Evolutionary conservation across 495 filamentous ascomycete genomes (phyloP).

Genomic region (Daldinia caldariorum): DNA sequence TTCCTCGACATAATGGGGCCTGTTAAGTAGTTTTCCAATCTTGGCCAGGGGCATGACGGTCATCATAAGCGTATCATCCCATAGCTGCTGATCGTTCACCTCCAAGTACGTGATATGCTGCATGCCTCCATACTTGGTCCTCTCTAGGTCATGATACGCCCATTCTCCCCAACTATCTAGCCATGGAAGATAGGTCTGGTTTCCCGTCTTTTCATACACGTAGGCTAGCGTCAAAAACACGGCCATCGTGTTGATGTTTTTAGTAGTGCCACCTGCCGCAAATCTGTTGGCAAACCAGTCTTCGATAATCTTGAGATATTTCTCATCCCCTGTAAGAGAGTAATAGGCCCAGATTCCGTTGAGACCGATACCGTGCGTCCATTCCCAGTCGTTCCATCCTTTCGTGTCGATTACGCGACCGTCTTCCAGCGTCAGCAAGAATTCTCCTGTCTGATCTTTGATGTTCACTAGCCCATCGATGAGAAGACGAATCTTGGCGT

Average conservation of each 20-base stretch:
- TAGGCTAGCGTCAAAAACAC: constrained; percentile 75
- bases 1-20: constrained; percentile 74
- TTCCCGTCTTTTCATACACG: constrained; percentile 72
- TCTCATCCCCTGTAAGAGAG: constrained; percentile 65
- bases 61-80: constrained; percentile 87
- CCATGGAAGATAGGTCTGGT: constrained; percentile 71
- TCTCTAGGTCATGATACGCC: constrained; percentile 75
- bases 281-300: constrained; percentile 74
- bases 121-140: constrained; percentile 76
- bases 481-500: constrained; percentile 66
- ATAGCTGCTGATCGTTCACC: constrained; percentile 73
- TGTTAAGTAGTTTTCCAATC: constrained; percentile 71
- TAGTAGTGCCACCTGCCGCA: constrained; percentile 73
- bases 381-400: constrained; percentile 82
- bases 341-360: constrained; percentile 84
- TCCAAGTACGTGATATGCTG: constrained; percentile 75
- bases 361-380: constrained; percentile 81
- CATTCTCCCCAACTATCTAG: constrained; percentile 80
- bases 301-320: constrained; percentile 66
- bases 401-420: constrained; percentile 82
- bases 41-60: constrained; percentile 79
- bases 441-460: constrained; percentile 73
- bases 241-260: constrained; percentile 85
- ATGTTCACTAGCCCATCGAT: constrained; percentile 76
- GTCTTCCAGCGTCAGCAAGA: constrained; percentile 70